These are phyloP conservation scores for Eragrostis tef DNA, from an alignment of 202 grass and related monocot species.

Conservation along the genomic window DNA sequence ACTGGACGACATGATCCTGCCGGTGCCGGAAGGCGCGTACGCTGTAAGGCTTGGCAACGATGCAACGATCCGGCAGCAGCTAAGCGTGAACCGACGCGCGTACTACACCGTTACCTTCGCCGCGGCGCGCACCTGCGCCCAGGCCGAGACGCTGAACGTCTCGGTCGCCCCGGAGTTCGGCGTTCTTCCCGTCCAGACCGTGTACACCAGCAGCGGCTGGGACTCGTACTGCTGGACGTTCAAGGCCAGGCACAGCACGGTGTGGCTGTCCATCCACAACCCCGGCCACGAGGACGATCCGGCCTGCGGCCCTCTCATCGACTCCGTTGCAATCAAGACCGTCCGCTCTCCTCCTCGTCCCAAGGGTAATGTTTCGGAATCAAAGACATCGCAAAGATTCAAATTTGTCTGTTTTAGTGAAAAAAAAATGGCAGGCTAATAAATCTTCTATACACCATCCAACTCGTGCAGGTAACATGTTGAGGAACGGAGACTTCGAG, in stretches of 20 bases:
- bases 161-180: constrained; percentile 62
- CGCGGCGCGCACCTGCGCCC: constrained; percentile 71
- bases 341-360: constrained; percentile 28
- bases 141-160: constrained; percentile 72
- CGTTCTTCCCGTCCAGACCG: constrained; percentile 67
- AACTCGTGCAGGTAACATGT: constrained; percentile 45
- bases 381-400: background rate
- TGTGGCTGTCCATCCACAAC: constrained; percentile 70
- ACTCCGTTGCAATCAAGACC: constrained; percentile 67
- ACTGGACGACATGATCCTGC: constrained; percentile 69
- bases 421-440: background rate
- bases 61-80: constrained; percentile 63
- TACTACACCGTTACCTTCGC: constrained; percentile 71
- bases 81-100: constrained; percentile 28
- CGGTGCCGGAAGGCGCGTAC: constrained; percentile 59
- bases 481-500: constrained; percentile 84
- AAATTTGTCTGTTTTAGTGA: background rate
- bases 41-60: constrained; percentile 83
- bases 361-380: constrained; percentile 34
- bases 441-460: background rate
- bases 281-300: constrained; percentile 68
- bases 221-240: constrained; percentile 76
- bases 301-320: constrained; percentile 79
- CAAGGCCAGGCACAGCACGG: constrained; percentile 41
- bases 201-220: constrained; percentile 71